Conservation (phyloP, 2,329 filamentous ascomycete species). For the Claviceps quebecensis region DNA sequence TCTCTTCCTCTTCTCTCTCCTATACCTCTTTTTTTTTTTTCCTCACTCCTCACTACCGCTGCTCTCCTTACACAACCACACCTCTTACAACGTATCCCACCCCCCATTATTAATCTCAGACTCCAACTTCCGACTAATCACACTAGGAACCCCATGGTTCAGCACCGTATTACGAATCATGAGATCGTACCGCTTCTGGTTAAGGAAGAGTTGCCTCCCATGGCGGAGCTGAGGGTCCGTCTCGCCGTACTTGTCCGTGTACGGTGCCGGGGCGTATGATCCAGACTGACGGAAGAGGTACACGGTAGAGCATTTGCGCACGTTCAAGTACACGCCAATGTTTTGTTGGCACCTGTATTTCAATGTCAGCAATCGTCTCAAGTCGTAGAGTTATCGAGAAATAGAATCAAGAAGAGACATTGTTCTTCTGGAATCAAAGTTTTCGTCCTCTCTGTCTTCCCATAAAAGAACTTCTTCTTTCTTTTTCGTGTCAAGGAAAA, state of each 20-base stretch:
- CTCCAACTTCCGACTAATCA: conserved; percentile 81
- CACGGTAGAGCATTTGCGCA: conserved; percentile 86
- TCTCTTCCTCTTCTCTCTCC: background rate
- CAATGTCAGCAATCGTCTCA: background rate
- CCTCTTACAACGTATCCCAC: conserved; percentile 60
- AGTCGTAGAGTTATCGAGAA: background rate
- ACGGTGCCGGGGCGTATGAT: conserved; percentile 76
- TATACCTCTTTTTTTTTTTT: background rate
- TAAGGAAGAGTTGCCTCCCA: conserved; percentile 78
- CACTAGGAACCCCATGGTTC: conserved; percentile 71
- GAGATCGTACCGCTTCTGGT: conserved; percentile 85
- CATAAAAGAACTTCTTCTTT: background rate
- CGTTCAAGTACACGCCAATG: conserved; percentile 89
- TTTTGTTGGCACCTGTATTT: conserved; percentile 63
- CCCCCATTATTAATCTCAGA: conserved; percentile 94
- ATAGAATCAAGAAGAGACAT: background rate
- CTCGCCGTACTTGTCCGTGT: conserved; percentile 92
- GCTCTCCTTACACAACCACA: background rate
- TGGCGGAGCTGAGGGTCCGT: conserved; percentile 81
- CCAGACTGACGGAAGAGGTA: conserved; percentile 74
- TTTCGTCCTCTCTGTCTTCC: background rate
- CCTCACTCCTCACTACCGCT: background rate
- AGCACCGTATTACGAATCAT: conserved; percentile 78
- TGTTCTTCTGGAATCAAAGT: no score
- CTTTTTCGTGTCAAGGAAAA: background rate